Evolutionary conservation across 106 monocot genomes (phyloP), one percentile per base, ranked within the genome.

Genomic region (Acanthochlamys bracteata): DNA sequence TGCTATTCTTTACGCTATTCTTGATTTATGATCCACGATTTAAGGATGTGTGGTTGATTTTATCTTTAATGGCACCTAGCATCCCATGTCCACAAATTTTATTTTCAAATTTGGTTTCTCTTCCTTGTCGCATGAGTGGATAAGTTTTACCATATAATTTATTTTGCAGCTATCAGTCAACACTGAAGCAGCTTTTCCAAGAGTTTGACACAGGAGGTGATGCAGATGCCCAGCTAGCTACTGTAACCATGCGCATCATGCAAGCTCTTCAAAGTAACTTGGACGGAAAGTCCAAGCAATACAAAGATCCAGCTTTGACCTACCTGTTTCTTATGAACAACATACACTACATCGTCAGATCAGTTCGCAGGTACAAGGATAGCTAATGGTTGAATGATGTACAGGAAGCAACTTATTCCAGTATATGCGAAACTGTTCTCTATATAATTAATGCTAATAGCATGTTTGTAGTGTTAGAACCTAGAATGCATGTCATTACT

Each of bases 171-270:
- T 94, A 94, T 59, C 86, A 83, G 55, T 81, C 89, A 62, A 94
- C 93, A 20, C 49, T 94, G 66, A 86, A 86, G 74, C 86, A 77
- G 59, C 76, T 94, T 65, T 89, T 94, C 57, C 76, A 84, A 67
- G 89, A 94, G 74, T 79, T 89, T 66, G 93, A 89, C 61, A 69
- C 61, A 51, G 75, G 70, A 12, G 74, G 42, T 39, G 79, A 87
- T 67, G 63, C 89, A 61, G 74, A 75, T 61, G 78, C 89, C 10
- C 83, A 89, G 53, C 70, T 94, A 16, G 86, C 89, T 24, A 68
- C 60, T 55, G 78, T 89, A 55, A 93, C 89, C 22, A 86, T 81
- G 75, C 53, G 76, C 25, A 93, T 93, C 39, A 89, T 93, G 89
- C 85, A 86, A 70, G 83, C 89, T 64, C 86, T 87, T 65, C 87